Evolutionary conservation across 2,329 filamentous ascomycete genomes (phyloP).

Genomic region (Zasmidium citrigriseum): DNA sequence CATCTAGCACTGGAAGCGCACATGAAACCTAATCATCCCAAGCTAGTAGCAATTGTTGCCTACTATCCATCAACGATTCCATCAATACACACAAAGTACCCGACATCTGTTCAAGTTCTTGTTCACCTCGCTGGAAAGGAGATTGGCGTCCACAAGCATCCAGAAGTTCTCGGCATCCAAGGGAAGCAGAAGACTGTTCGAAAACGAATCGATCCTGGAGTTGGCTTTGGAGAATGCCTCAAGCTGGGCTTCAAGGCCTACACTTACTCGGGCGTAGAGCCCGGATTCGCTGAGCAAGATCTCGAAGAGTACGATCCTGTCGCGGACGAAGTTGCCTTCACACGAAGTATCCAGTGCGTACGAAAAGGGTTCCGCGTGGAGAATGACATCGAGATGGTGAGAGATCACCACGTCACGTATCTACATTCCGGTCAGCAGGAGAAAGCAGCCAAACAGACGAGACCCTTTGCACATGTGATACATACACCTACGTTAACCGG

Average conservation of each 20-base stretch:
- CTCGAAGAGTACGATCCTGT: slow-evolving; percentile 67
- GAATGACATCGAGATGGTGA: slow-evolving; percentile 46
- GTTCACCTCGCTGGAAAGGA: slow-evolving; percentile 58
- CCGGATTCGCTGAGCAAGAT: slow-evolving; percentile 72
- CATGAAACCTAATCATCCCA: slow-evolving; percentile 54
- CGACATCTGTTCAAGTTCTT: slow-evolving; percentile 49
- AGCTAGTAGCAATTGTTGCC: slow-evolving; percentile 60
- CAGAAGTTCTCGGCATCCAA: slow-evolving; percentile 56
- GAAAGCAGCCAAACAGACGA: slow-evolving; percentile 42
- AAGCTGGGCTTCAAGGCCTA: slow-evolving; percentile 51
- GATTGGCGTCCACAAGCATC: slow-evolving; percentile 51
- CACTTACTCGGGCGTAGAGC: slow-evolving; percentile 56
- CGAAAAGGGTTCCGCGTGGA: slow-evolving; percentile 60
- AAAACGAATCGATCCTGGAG: slow-evolving; percentile 52
- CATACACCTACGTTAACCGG: slow-evolving; percentile 50
- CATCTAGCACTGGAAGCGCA: slow-evolving; percentile 60
- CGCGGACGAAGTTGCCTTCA: slow-evolving; percentile 67
- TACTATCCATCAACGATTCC: slow-evolving; percentile 65
- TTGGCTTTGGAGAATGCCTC: slow-evolving; percentile 51
- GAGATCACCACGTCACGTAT: slow-evolving; percentile 39
- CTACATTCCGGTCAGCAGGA: slow-evolving; percentile 36
- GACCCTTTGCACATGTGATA: slow-evolving; percentile 41
- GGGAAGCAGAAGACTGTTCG: slow-evolving; percentile 51
- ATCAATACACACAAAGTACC: slow-evolving; percentile 47
- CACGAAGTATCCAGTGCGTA: slow-evolving; percentile 61